Base-by-base conservation (phyloP, 2,329 filamentous ascomycete species). In the Grosmannia clavigera region DNA sequence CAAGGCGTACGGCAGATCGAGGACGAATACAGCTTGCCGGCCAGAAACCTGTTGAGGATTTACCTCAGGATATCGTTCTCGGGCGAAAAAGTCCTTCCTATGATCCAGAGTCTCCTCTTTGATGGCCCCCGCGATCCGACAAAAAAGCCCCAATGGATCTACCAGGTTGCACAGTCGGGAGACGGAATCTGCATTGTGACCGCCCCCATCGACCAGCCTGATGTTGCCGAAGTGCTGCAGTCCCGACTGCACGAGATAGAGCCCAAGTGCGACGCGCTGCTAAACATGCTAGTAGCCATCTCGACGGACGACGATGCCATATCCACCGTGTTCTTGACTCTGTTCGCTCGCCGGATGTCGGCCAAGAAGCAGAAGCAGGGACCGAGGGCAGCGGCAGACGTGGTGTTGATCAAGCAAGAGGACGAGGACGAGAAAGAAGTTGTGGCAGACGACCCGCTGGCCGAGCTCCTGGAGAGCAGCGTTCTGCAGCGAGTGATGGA, bases 401-500 rank as follows among this genome's bases (percentile, higher is more conserved):
- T 25, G 12, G 48, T 51, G 10, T 25, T 11, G 22, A 29, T 51
- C 48, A 11, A 16, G 38, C 12, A 40, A 16, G 38, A 25, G 48
- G 48, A 11, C 9, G 22, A 51, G 5, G 61, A 68, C 4, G 58
- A 62, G 7, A 62, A 64, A 6, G 64, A 71, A 25, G 68, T 73
- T 1, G 65, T 71, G 4, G 59, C 66, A 0, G 66, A 69, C 1
- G 76, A 81, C 54, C 73, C 80, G 0, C 61, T 82, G 3, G 68
- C 67, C 5, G 74, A 76, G 4, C 71, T 90, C 1, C 70, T 79
- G 6, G 78, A 87, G 63, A 76, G 84, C 5, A 83, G 83, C 56
- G 71, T 88, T 0, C 75, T 89, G 9, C 84, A 88, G 66, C 79
- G 78, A 40, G 78, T 90, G 71, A 82, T 89, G 70, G 79, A 81